Evolutionary conservation across 148 eudicot species (phyloP), one percentile per base, ranked within the genome.

Genomic region (Fagopyrum tataricum): DNA sequence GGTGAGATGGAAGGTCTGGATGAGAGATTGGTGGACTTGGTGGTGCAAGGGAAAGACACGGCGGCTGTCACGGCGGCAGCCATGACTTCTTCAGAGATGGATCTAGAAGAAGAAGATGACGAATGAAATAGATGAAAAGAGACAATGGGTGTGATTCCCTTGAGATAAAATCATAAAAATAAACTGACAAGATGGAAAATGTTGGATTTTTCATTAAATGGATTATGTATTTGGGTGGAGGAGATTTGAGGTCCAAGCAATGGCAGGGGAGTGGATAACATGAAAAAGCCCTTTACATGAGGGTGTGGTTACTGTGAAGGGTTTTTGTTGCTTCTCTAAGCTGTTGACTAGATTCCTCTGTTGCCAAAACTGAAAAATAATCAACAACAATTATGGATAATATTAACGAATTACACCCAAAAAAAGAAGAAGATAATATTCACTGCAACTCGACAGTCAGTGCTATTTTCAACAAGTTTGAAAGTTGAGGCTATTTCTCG

Each of bases 21-120:
- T 44, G 93, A 71, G 31, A 88, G 84, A 48, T 88, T 76, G 46
- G 87, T 31, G 20, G 97, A 83, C 48, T 89, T 91, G 62, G 93
- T 62, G n/a, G 69, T 64, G 11, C 93, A 82, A 31, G 96, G 93
- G 73, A 90, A 88, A 73, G 92, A 87, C 23, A 95, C 89, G 76
- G 93, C 86, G 74, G 93, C 91, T 79, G 90, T 95, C 1, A 91
- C 86, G 77, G 98, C 91, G 73, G 97, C 80, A 81, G 97, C 98
- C 98, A 95, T 95, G 43, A 79, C 62, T 81, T 76, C 15, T n/a
- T 52, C 3, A n/a, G 56, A n/a, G 18, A 52, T 18, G 56, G 56
- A 52, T 52, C 14, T 13, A 10, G 49, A 46, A 48, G 53, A 48
- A 48, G 53, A 48, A 48, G 53, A 48, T 13, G 53, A 48, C 0